Evolutionary conservation across 2,329 filamentous ascomycete species (phyloP).

Genomic region (Alternaria incomplexa): DNA sequence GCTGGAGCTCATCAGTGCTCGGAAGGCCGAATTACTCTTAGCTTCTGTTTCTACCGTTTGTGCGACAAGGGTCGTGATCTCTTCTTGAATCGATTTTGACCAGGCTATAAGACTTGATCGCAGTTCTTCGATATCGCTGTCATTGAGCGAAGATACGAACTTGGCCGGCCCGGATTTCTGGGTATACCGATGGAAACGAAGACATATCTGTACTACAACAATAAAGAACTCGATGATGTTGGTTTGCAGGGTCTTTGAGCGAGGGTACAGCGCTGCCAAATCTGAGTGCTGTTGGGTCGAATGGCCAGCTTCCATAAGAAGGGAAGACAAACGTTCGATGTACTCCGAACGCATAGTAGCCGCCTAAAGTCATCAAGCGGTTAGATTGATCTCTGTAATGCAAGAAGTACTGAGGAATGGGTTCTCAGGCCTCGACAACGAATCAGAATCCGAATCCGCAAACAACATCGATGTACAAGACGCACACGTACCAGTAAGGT

Average conservation of each 20-base stretch:
- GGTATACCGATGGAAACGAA: background rate
- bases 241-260: slow-evolving; percentile 45
- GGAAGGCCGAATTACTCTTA: slow-evolving; percentile 30
- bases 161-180: background rate
- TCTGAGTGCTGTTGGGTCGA: slow-evolving; percentile 49
- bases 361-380: slow-evolving; percentile 21
- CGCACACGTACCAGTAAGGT: slow-evolving; percentile 47
- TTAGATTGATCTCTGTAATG: background rate
- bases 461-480: background rate
- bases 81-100: slow-evolving; percentile 50
- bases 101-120: background rate
- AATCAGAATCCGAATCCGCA: too few species aligned
- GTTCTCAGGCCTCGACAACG: background rate
- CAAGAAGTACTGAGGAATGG: background rate
- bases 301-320: slow-evolving; percentile 52
- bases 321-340: slow-evolving; percentile 46
- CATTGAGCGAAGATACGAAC: background rate
- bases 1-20: background rate
- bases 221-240: slow-evolving; percentile 43
- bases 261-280: slow-evolving; percentile 49
- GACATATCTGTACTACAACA: background rate
- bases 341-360: slow-evolving; percentile 39
- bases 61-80: slow-evolving; percentile 25
- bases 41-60: slow-evolving; percentile 27
- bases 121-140: background rate